Evolutionary conservation across 306 rosid genomes (phyloP), one percentile per base, ranked within the genome.

Genomic region (Canavalia ensiformis): DNA sequence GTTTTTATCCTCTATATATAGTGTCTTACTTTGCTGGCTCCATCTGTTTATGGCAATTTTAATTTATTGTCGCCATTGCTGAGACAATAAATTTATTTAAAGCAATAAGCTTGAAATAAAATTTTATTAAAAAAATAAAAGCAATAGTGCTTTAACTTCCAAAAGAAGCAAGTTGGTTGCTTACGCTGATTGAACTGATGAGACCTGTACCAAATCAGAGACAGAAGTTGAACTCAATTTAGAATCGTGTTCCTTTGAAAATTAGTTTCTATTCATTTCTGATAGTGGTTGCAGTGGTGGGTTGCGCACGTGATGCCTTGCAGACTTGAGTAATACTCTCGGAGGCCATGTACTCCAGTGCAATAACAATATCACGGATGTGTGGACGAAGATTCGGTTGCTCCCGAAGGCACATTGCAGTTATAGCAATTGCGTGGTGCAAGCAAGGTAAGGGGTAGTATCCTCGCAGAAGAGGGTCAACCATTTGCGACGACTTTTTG

Each of bases 401-500:
- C 77, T 91, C 92, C 80, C 85, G 97, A 13, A 94, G 91, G 80
- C 97, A 94, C 97, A 94, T 90, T 31, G 97, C 97, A 62, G 95
- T 90, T 18, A 90, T 72, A 68, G 93, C 93, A 82, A 94, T 83
- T 47, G 98, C 93, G 65, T 91, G 92, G 57, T 94, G 94, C 85
- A 94, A 84, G 77, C 88, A 87, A 10, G 93, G 97, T 60, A 82
- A 47, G 1, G 93, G 93, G 86, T 72, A 91, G n/a, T 74, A 85
- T 69, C 98, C 95, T 84, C 87, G 67, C 71, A 94, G 71, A 46
- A 28, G 76, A 77, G 98, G 98, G 81, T 94, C 98, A 39, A 81
- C 91, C 45, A 92, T 51, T 46, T 85, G 89, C 60, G 64, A 67
- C 58, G 78, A 79, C 88, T 84, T 88, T 81, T 84, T 83, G 58